A percentile compares a stretch with the other conserved stretches of the same genome.
These are phyloP conservation scores for Lentinula raphanica DNA, from an alignment of 768 basidiomycete genomes.

Conservation along the genomic window DNA sequence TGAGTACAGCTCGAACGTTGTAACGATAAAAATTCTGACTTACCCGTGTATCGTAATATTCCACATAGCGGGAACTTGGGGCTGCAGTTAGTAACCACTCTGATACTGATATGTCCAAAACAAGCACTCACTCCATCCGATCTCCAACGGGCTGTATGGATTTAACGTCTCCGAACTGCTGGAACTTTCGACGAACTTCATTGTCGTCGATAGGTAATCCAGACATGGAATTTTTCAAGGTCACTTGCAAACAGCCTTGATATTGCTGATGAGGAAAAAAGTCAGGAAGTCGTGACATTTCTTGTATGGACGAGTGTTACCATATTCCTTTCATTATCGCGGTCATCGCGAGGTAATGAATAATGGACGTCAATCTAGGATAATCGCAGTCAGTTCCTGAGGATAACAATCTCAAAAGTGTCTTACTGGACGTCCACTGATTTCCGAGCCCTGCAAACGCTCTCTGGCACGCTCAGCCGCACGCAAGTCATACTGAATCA, in stretches of 20 bases:
- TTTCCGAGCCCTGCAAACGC: conserved; percentile 81
- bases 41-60: conserved; percentile 88
- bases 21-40: conserved; percentile 17
- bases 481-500: conserved; percentile 79
- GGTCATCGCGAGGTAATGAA: conserved; percentile 87
- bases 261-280: conserved; percentile 42
- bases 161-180: conserved; percentile 90
- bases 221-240: conserved; percentile 64
- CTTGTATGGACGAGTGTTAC: conserved; percentile 34
- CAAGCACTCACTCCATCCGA: conserved; percentile 48
- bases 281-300: background rate
- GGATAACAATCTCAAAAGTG: background rate
- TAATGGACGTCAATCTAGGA: conserved; percentile 96
- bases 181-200: conserved; percentile 81
- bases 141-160: conserved; percentile 60
- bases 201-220: conserved; percentile 73
- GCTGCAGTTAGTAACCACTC: background rate
- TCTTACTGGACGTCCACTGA: conserved; percentile 83
- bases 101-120: background rate
- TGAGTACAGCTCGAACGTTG: conserved; percentile 7
- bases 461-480: conserved; percentile 92
- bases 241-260: conserved; percentile 82
- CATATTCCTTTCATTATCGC: conserved; percentile 80
- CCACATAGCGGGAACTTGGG: conserved; percentile 81
- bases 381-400: conserved; percentile 6